phyloP scores from a whole-genome alignment of 257 asterid genomes.

The Capsicum chinense region DNA sequence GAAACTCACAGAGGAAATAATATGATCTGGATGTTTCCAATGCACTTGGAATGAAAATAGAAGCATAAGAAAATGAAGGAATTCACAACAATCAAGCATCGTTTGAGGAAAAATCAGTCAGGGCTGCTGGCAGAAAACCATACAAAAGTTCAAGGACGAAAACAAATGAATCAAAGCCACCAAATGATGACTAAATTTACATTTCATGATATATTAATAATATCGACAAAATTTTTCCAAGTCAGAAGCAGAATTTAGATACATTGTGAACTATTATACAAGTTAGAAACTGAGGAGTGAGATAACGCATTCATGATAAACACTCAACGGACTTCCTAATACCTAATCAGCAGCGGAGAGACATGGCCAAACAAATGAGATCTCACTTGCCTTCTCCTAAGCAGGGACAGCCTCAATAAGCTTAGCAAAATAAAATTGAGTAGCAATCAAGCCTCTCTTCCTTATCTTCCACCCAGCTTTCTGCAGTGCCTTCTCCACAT shows the following conservation, averaged over 20 bases:
- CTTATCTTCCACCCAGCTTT: conserved; percentile 88
- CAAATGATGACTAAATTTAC: conserved; percentile 19
- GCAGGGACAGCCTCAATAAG: conserved; percentile 89
- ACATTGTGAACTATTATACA: conserved; percentile 31
- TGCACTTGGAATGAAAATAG: neutral
- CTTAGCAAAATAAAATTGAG: conserved; percentile 85
- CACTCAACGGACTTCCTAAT: conserved; percentile 26
- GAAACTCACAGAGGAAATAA: neutral
- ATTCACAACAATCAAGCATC: neutral
- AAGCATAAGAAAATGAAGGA: neutral
- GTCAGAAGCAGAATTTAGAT: conserved; percentile 1
- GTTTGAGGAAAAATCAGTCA: neutral
- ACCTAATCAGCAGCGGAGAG: conserved; percentile 28
- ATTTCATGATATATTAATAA: neutral
- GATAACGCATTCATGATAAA: neutral
- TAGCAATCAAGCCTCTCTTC: conserved; percentile 74
- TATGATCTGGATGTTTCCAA: neutral
- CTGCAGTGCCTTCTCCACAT: conserved; percentile 76
- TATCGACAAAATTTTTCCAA: conserved; percentile 8
- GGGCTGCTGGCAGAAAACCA: conserved; percentile 23
- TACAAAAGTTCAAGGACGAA: neutral
- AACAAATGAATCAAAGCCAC: neutral
- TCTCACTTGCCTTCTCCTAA: conserved; percentile 58
- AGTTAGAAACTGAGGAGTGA: conserved; percentile 4
- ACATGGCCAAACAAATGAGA: conserved; percentile 32